Evolutionary conservation across 2,329 filamentous ascomycete genomes (phyloP), one percentile per base, ranked within the genome.

Genomic region (Hyphodiscus sp.): DNA sequence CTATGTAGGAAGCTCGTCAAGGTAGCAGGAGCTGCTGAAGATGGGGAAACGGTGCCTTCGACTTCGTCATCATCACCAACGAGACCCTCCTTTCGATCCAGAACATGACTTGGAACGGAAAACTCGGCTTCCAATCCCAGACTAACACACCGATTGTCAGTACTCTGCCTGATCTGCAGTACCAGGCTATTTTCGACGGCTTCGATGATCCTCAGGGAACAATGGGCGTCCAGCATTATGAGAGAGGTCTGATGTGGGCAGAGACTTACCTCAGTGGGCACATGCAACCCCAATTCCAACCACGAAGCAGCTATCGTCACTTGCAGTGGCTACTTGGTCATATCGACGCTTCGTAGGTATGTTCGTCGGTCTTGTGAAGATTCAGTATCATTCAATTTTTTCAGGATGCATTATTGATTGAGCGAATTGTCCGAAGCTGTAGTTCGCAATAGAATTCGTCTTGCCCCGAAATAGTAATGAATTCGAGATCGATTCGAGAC

Each of bases 71-170:
- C 46, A 66, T 69, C 47, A 75, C 74, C 26, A 77, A 79, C 59
- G 76, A 76, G 2, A 79, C 76, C 0, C 68, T 79, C 4, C 68
- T 80, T 19, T 71, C 74, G 2, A 68, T 80, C 41, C 76, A 79
- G 61, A 79, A 79, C 65, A 73, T 78, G 68, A 79, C 76, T 1
- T 79, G 76, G 75, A 72, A 76, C 60, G 76, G 76, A 15, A 56
- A 63, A 2, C 72, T 76, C 49, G 76, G 76, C 11, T 71, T 79
- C 43, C 69, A 74, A 20, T 53, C 63, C 5, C 70, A 71, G 20
- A 76, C 76, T 0, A 62, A 57, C 18, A 59, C 49, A 1, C 55
- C 54, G 2, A 58, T 63, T 42, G 56, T 59, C 9, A 64, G 62
- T 44, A 60, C 52, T 2, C 38, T 63, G 11, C 58, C 58, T 1